Evolutionary conservation across 2,329 filamentous ascomycete genomes (phyloP).

Genomic region (Aspergillus sergii): DNA sequence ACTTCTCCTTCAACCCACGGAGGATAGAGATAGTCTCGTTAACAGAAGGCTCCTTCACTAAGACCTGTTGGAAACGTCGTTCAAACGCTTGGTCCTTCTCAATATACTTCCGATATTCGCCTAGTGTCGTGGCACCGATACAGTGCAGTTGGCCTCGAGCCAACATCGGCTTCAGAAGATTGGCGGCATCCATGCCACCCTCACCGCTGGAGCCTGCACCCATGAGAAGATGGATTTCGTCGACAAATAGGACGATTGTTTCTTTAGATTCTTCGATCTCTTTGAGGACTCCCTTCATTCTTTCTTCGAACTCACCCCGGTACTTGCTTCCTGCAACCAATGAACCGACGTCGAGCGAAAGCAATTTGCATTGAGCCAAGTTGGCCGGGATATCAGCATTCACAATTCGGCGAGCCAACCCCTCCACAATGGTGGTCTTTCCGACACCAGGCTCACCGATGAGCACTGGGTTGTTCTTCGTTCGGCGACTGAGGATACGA

Average conservation of each 20-base stretch:
- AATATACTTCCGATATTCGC: slow-evolving; percentile 97
- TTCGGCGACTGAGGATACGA: slow-evolving; percentile 86
- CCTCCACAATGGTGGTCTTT: slow-evolving; percentile 97
- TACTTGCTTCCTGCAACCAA: slow-evolving; percentile 98
- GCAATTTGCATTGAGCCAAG: slow-evolving; percentile 86
- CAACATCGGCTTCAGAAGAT: slow-evolving; percentile 96
- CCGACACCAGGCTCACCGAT: slow-evolving; percentile 98
- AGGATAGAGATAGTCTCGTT: slow-evolving; percentile 94
- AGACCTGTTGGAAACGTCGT: slow-evolving; percentile 95
- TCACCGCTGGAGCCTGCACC: slow-evolving; percentile 92
- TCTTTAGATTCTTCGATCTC: slow-evolving; percentile 94
- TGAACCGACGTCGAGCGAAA: slow-evolving; percentile 93
- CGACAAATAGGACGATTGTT: slow-evolving; percentile 96
- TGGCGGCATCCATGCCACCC: slow-evolving; percentile 98
- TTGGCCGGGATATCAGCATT: slow-evolving; percentile 97
- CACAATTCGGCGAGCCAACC: slow-evolving; percentile 91
- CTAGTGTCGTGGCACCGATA: slow-evolving; percentile 92
- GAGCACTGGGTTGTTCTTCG: slow-evolving; percentile 97
- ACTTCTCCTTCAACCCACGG: slow-evolving; percentile 96
- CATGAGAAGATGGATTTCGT: slow-evolving; percentile 98
- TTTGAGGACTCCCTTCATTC: slow-evolving; percentile 98
- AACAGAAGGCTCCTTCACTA: slow-evolving; percentile 91
- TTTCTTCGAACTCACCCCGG: slow-evolving; percentile 96
- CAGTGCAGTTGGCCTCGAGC: slow-evolving; percentile 96
- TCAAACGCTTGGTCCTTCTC: slow-evolving; percentile 98